These are phyloP conservation scores for Calycina herbarum DNA, from an alignment of 2,329 filamentous ascomycete genomes.

Conservation along the genomic window DNA sequence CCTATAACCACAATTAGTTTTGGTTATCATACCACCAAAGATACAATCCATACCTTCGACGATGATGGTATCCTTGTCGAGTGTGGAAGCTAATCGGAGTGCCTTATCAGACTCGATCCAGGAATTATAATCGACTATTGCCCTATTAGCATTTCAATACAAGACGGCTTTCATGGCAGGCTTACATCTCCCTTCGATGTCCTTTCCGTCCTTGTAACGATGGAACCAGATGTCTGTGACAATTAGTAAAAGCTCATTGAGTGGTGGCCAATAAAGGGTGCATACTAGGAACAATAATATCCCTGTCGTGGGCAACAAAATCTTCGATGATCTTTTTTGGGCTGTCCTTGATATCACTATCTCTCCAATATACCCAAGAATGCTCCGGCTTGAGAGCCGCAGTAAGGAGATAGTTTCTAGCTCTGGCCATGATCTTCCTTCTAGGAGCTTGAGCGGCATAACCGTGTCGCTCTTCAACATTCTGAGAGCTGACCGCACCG, in stretches of 20 bases:
- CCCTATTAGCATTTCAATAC: conserved; percentile 20
- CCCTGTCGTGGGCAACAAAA: conserved; percentile 89
- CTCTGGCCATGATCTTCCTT: conserved; percentile 84
- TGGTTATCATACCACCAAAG: background rate
- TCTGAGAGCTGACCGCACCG: conserved; percentile 60
- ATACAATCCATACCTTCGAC: conserved; percentile 67
- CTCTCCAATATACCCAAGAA: conserved; percentile 98
- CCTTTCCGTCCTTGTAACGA: conserved; percentile 70
- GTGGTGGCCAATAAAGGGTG: conserved; percentile 22
- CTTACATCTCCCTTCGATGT: conserved; percentile 94
- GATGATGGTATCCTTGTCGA: conserved; percentile 79
- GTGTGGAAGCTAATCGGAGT: conserved; percentile 67
- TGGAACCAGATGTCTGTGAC: conserved; percentile 92
- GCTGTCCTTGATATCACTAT: conserved; percentile 94
- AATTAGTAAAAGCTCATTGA: conserved; percentile 32
- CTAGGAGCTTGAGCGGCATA: conserved; percentile 87
- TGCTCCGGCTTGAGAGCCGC: conserved; percentile 88
- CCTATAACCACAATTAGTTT: conserved; percentile 49
- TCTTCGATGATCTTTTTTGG: conserved; percentile 88
- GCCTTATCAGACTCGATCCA: conserved; percentile 94
- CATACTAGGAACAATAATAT: conserved; percentile 93
- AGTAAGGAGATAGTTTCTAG: conserved; percentile 87
- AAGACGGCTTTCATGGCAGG: conserved; percentile 34
- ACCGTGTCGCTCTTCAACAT: conserved; percentile 78
- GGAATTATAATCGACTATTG: conserved; percentile 94